Conservation (phyloP, 805 yeast genomes). For the Zygosaccharomyces rouxii region DNA sequence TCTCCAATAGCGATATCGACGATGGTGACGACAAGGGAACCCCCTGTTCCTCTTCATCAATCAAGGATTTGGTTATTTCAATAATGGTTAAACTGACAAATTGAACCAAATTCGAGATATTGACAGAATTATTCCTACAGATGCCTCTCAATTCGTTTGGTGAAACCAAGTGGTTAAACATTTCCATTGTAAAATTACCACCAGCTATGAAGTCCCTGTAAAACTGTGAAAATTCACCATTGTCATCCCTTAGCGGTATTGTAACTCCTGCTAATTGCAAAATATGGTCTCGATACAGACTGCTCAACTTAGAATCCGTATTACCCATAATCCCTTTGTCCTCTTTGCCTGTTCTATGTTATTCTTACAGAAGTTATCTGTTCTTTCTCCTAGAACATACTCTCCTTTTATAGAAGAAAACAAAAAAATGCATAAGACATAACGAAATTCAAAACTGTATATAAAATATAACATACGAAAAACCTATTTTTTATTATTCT, state of each 20-base stretch:
- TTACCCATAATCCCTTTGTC: slow-evolving; percentile 53
- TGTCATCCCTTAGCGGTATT: slow-evolving; percentile 16
- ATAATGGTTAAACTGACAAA: slow-evolving; percentile 35
- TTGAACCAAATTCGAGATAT: slow-evolving; percentile 52
- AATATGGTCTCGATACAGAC: slow-evolving; percentile 50
- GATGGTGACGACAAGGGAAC: neutral
- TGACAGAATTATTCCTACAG: slow-evolving; percentile 52
- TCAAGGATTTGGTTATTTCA: slow-evolving; percentile 15
- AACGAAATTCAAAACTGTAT: neutral
- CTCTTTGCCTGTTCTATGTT: neutral
- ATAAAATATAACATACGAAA: too few species aligned
- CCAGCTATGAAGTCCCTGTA: slow-evolving; percentile 22
- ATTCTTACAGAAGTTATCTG: neutral
- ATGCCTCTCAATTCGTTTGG: slow-evolving; percentile 55
- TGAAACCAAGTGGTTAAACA: slow-evolving; percentile 45
- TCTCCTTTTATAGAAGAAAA: slow-evolving; percentile 2
- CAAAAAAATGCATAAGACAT: neutral
- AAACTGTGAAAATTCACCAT: slow-evolving; percentile 40
- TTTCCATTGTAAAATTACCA: slow-evolving; percentile 15
- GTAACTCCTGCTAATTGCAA: slow-evolving; percentile 13
- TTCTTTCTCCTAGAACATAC: neutral
- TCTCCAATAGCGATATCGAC: slow-evolving; percentile 7
- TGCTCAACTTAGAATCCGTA: slow-evolving; percentile 57
- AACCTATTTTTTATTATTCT: neutral
- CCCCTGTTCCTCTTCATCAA: neutral